Evolutionary conservation across 176 grass and related monocot genomes (phyloP), one percentile per base, ranked within the genome.

Genomic region (Alopecurus myosuroides): DNA sequence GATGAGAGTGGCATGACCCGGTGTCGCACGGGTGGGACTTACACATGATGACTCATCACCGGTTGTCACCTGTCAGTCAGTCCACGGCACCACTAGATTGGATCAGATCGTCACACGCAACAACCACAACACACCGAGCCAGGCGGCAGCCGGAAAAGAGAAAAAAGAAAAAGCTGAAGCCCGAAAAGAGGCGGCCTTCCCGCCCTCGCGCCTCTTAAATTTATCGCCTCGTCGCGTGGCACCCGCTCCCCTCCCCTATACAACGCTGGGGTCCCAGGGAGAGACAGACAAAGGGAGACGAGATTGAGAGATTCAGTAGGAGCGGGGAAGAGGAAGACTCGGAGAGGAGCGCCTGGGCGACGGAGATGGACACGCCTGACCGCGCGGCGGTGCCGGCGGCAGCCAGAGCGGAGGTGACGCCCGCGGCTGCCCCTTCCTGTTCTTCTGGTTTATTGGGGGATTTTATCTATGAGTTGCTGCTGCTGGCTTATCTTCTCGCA

Each of bases 311-410:
- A 4, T 6, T 14, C 39, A 14, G 45, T 18, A 13, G 46, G 8
- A 8, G 19, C 7, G 40, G 2, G 41, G 12, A 20, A 23, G 4
- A 25, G 69, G 65, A 55, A 33, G 45, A 46, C 45, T 14, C 11
- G 19, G 48, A 14, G 48, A 41, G 15, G n/a, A n/a, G n/a, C n/a
- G n/a, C n/a, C n/a, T n/a, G n/a, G n/a, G n/a, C n/a, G n/a, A n/a
- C 48, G 70, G 91, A 84, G 77, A 98, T 98, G 96, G 96, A 98
- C 37, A 71, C 68, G 68, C 68, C 68, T 0, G 68, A 71, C 68
- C 68, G 68, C 36, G 28, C 58, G 40, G 40, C 67, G 25, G 52
- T 51, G 56, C 77, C 30, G 79, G 7, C 56, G 53, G 41, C 88
- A 17, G 46, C 46, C 26, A 82, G 80, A 30, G 80, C 88, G 8